Evolutionary conservation across 352 stramenopile genomes (phyloP).

Genomic region (Phytopythium montanum): DNA sequence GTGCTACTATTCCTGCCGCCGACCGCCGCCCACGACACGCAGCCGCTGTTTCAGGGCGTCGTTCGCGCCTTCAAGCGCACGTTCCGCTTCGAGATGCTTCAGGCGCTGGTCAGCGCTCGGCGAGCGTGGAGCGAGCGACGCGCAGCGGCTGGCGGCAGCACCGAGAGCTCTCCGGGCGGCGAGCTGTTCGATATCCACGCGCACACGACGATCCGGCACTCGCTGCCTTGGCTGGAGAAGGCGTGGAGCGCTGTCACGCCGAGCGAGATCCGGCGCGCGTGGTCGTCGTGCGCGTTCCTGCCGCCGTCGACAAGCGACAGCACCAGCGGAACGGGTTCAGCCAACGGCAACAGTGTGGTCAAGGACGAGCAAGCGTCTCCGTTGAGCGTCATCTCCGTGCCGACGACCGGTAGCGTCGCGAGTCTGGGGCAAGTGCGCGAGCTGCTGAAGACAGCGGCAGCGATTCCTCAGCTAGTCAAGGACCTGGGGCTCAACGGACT

Average conservation of each 20-base stretch:
- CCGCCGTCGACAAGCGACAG: slow-evolving; percentile 23
- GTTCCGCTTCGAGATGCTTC: slow-evolving; percentile 59
- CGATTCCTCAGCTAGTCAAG: slow-evolving; percentile 21
- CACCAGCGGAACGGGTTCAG: slow-evolving; percentile 3
- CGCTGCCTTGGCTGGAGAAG: slow-evolving; percentile 38
- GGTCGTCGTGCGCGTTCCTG: slow-evolving; percentile 33
- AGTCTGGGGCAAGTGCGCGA: slow-evolving; percentile 10
- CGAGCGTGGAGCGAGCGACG: slow-evolving; percentile 12
- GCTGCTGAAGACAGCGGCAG: slow-evolving; percentile 18
- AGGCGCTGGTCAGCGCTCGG: slow-evolving; percentile 34
- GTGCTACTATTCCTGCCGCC: slow-evolving; percentile 65
- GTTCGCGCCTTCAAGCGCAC: slow-evolving; percentile 53
- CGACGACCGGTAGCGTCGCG: slow-evolving; percentile 1
- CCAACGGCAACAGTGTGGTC: slow-evolving; percentile 7
- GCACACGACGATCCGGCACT: slow-evolving; percentile 39
- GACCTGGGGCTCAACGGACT: slow-evolving; percentile 32
- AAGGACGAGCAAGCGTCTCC: slow-evolving; percentile 2
- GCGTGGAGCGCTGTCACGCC: slow-evolving; percentile 33
- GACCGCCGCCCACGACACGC: slow-evolving; percentile 24
- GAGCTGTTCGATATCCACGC: slow-evolving; percentile 38
- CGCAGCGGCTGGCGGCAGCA: slow-evolving; percentile 6
- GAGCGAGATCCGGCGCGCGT: slow-evolving; percentile 37
- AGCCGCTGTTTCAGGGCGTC: slow-evolving; percentile 65
- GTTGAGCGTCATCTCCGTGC: neutral
- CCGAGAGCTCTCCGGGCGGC: neutral